Evolutionary conservation across 2,329 filamentous ascomycete genomes (phyloP).

Genomic region (Cladosporium sp.): DNA sequence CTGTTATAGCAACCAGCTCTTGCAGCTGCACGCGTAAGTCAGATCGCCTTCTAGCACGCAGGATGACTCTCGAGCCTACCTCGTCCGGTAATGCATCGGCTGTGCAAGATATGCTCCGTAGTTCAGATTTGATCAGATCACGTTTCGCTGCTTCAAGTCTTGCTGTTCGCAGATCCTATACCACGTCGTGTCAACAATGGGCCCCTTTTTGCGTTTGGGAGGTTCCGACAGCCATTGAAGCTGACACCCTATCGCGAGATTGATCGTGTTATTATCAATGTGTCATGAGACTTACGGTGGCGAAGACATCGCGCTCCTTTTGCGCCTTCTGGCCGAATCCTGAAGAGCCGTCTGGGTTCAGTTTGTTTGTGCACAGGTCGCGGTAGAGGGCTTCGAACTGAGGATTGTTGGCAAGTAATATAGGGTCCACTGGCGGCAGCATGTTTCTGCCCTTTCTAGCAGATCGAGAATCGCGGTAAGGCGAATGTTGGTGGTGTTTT

Average conservation of each 20-base stretch:
- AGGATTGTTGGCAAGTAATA: conserved; percentile 34
- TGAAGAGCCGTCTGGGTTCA: conserved; percentile 41
- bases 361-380: conserved; percentile 37
- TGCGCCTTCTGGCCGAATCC: conserved; percentile 35
- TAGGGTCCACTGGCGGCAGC: conserved; percentile 37
- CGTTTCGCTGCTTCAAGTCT: conserved; percentile 29
- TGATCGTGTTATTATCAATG: neutral
- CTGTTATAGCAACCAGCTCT: conserved; percentile 37
- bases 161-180: conserved; percentile 33
- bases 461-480: neutral
- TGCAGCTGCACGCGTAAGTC: conserved; percentile 28
- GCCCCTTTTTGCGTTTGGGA: too few species aligned
- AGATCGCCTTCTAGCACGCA: neutral
- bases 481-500: neutral
- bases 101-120: conserved; percentile 31
- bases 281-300: conserved; percentile 25
- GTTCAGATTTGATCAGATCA: conserved; percentile 30
- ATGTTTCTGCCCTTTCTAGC: conserved; percentile 23
- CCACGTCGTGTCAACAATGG: neutral
- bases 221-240: too few species aligned
- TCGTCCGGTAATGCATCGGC: conserved; percentile 35
- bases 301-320: conserved; percentile 35
- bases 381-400: conserved; percentile 41
- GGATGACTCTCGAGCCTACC: conserved; percentile 17
- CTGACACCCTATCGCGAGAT: neutral